phyloP scores from a whole-genome alignment of 345 rosid species.

The Cardiospermum halicacabum region DNA sequence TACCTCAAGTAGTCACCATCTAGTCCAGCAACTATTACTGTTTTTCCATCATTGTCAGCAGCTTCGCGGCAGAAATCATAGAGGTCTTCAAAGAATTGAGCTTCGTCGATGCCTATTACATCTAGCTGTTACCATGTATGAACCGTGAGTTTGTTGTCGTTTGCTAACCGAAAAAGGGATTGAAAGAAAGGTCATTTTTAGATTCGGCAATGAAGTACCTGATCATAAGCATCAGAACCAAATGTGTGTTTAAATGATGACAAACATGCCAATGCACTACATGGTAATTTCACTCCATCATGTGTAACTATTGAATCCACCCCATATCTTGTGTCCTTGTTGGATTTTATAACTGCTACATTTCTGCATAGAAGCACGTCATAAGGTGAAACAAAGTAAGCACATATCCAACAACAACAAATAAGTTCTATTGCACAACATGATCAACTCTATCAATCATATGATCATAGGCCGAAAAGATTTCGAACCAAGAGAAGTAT shows the following conservation, averaged over 20 bases:
- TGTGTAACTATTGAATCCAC: conserved; percentile 71
- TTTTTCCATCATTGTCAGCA: conserved; percentile 79
- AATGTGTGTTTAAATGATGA: conserved; percentile 51
- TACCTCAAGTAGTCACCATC: conserved; percentile 89
- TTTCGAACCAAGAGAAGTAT: too few relatives aligned
- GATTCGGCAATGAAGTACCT: conserved; percentile 39
- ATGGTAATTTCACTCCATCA: conserved; percentile 76
- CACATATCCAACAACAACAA: not conserved
- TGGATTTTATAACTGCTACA: conserved; percentile 74
- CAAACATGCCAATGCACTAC: conserved; percentile 54
- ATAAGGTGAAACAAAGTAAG: not conserved
- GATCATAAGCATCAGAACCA: conserved; percentile 56
- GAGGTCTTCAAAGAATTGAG: conserved; percentile 80
- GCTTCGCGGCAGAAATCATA: conserved; percentile 85
- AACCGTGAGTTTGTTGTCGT: conserved; percentile 13
- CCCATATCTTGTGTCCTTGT: conserved; percentile 71
- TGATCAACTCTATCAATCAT: not conserved
- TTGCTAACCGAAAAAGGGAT: too few relatives aligned
- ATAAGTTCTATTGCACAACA: not conserved
- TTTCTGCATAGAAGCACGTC: conserved; percentile 31
- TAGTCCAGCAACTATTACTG: conserved; percentile 78
- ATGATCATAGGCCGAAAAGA: not conserved
- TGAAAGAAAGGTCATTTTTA: too few relatives aligned
- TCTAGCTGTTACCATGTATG: conserved; percentile 49
- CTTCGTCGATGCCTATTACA: conserved; percentile 94